Conservation (phyloP, 345 rosid species). For the Aquilaria malaccensis region DNA sequence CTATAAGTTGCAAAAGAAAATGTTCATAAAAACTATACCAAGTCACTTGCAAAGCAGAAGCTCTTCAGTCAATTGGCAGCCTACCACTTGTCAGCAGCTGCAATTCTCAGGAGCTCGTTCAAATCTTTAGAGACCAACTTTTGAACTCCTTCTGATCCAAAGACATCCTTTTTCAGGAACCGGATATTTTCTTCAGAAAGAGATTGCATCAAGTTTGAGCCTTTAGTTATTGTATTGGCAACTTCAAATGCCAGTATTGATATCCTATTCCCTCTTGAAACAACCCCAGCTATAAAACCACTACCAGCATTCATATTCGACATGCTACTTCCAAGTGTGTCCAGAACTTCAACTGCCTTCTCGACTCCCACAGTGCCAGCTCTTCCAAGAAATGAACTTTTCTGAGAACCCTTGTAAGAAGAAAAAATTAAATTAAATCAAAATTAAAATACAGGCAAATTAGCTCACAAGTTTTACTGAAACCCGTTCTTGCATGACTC, state of each 20-base stretch:
- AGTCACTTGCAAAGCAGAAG: slow-evolving; percentile 3
- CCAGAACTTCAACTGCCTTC: slow-evolving; percentile 67
- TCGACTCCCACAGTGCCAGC: slow-evolving; percentile 56
- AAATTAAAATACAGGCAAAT: background rate
- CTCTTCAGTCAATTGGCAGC: slow-evolving; percentile 14
- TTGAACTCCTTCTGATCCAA: slow-evolving; percentile 61
- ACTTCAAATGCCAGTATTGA: slow-evolving; percentile 81
- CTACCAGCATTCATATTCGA: slow-evolving; percentile 52
- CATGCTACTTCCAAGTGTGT: slow-evolving; percentile 73
- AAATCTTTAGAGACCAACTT: slow-evolving; percentile 61
- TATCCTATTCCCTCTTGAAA: slow-evolving; percentile 48
- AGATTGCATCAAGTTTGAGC: slow-evolving; percentile 59
- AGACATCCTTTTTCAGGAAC: slow-evolving; percentile 53
- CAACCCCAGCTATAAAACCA: slow-evolving; percentile 46
- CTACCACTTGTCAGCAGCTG: slow-evolving; percentile 91
- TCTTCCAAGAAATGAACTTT: slow-evolving; percentile 54
- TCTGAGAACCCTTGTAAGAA: slow-evolving; percentile 30
- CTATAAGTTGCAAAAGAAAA: slow-evolving; percentile 26
- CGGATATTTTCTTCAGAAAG: slow-evolving; percentile 55
- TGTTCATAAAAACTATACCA: slow-evolving; percentile 5
- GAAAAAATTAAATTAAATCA: background rate
- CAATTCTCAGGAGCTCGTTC: slow-evolving; percentile 56
- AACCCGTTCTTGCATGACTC: background rate
- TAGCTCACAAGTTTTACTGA: too few relatives aligned
- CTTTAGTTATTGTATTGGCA: slow-evolving; percentile 85